Conservation (phyloP, 1,284 basidiomycete genomes). For the Puccinia hordei region DNA sequence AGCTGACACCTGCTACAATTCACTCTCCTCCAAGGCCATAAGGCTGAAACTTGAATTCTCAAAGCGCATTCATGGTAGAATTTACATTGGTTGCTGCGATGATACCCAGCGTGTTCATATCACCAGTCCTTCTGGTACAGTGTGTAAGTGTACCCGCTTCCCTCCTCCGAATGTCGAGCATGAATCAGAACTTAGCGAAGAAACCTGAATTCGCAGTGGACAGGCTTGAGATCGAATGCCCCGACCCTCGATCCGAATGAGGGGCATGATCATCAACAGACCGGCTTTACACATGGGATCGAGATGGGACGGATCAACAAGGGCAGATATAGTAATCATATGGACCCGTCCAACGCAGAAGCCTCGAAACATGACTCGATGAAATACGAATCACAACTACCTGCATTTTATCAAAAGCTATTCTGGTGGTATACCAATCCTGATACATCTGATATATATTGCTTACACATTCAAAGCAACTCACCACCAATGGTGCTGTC, state of each 20-base stretch:
- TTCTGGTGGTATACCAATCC: slow-evolving; percentile 12
- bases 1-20: neutral
- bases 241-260: neutral
- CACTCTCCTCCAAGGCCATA: neutral
- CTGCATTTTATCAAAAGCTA: slow-evolving; percentile 3
- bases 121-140: neutral
- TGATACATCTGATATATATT: neutral
- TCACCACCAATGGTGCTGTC: neutral
- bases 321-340: neutral
- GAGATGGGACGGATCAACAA: neutral
- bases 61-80: neutral
- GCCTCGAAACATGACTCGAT: neutral
- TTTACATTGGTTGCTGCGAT: neutral
- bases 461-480: neutral
- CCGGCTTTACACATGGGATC: neutral
- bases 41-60: neutral
- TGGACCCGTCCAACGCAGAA: neutral
- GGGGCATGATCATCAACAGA: neutral
- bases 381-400: neutral
- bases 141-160: neutral
- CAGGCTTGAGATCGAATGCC: neutral
- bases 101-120: slow-evolving; percentile 2
- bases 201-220: neutral
- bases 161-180: neutral
- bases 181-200: neutral